Base-by-base conservation (phyloP, 805 yeast genomes). In the Phaffomyces opuntiae region DNA sequence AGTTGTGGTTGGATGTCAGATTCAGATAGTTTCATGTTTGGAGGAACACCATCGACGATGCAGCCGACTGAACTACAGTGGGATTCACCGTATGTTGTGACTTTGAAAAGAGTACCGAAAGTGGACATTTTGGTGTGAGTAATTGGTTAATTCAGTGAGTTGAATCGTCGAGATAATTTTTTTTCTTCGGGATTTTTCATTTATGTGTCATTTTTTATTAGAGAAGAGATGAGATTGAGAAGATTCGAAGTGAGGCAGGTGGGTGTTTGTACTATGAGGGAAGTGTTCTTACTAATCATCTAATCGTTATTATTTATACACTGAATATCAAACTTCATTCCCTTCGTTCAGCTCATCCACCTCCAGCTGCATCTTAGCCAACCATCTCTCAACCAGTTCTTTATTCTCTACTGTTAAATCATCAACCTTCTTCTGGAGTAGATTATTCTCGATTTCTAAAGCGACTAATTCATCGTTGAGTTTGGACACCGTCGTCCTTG, bases 31-130 rank as follows among this genome's bases (percentile, higher is more conserved):
- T 80, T 75, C 78, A 93, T 74, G 31, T 96, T 96, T 27, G 99
- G 97, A 29, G 99, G 99, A 37, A 89, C 93, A 48, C 99, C 99
- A 56, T 93, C 99, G 36, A 93, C 96, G 50, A 93, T 93, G 69
- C 98, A 93, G 31, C 99, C 99, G 37, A 93, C 99, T 9, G 96
- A 87, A 59, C 81, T 85, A 72, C 99, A 93, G 71, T 93, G 99
- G 9, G 96, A 88, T 65, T 93, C 99, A 54, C 99, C 99, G 73
- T 89, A 91, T 29, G 99, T 91, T 52, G 98, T 91, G 54, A 91
- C 98, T 49, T 69, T 72, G 67, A 69, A 64, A 27, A 73, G 51
- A 11, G 72, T 70, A 46, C 93, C 93, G 60, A 84, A 85, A 8
- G 87, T 73, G 39, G 90, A 83, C 93, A 84, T 84, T 29, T 16